Evolutionary conservation across 2,329 filamentous ascomycete genomes (phyloP).

Genomic region (Aspergillus brunneoviolaceus): DNA sequence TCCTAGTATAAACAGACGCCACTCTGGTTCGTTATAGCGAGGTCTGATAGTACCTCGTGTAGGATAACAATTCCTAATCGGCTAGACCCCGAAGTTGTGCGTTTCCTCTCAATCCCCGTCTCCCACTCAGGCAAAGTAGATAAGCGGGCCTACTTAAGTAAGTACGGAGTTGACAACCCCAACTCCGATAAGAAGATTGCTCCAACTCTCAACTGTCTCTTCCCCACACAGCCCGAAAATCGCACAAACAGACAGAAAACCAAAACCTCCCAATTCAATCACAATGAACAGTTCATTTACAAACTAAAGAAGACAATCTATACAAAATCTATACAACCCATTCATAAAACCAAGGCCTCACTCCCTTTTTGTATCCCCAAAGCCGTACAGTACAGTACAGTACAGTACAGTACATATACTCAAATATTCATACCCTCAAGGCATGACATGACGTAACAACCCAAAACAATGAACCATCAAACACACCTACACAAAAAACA

Average conservation of each 20-base stretch:
- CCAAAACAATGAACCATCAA: not conserved
- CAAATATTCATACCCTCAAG: not conserved
- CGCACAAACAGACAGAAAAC: not conserved
- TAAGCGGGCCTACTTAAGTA: too few relatives aligned
- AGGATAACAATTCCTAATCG: too few relatives aligned
- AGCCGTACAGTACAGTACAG: not conserved
- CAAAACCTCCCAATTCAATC: too few relatives aligned
- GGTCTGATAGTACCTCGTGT: too few relatives aligned
- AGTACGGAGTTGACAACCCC: not conserved
- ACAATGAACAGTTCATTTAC: too few relatives aligned
- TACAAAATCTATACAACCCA: not conserved
- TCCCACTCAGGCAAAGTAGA: too few relatives aligned
- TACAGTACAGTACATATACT: not conserved
- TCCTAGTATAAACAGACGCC: too few relatives aligned
- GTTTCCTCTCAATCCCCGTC: too few relatives aligned
- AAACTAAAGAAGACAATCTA: not conserved
- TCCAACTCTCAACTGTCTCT: not conserved
- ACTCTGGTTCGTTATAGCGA: too few relatives aligned
- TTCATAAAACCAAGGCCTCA: not conserved
- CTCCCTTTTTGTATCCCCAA: too few relatives aligned
- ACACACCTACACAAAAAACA: not conserved
- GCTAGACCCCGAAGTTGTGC: too few relatives aligned
- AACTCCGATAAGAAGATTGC: not conserved
- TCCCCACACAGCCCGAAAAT: not conserved
- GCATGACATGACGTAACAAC: not conserved